Evolutionary conservation across 106 monocot genomes (phyloP).

Genomic region (Alisma plantagoaquatica): DNA sequence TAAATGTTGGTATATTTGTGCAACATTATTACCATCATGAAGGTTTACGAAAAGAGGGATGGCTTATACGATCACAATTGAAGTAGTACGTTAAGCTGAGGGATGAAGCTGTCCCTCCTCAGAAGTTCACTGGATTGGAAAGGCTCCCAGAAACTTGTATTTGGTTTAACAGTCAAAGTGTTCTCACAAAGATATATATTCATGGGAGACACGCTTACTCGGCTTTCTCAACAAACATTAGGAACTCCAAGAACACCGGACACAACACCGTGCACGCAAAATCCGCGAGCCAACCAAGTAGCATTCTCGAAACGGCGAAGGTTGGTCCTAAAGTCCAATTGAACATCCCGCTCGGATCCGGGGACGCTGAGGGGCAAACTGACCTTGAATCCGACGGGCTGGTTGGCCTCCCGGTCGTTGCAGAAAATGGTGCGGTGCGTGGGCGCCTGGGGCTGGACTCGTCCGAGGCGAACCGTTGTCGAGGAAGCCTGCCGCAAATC

Average conservation of each 20-base stretch:
- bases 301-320: no score
- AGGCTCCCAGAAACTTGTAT: no score
- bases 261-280: background rate
- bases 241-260: background rate
- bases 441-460: conserved; percentile 91
- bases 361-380: background rate
- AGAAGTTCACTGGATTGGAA: no score
- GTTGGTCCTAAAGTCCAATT: no score
- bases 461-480: conserved; percentile 59
- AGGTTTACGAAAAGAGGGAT: no score
- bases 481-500: conserved; percentile 26
- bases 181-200: no score
- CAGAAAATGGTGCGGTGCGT: conserved; percentile 75
- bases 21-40: no score
- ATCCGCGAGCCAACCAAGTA: background rate
- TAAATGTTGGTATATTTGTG: no score
- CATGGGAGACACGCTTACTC: background rate
- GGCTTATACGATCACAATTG: no score
- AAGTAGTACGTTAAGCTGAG: no score
- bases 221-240: background rate
- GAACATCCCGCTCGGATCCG: background rate
- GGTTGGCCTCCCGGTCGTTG: conserved; percentile 82
- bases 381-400: conserved; percentile 70
- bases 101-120: no score
- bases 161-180: no score